Base-by-base conservation (phyloP, 1,139 yeast species). In the Taphrina populina region DNA sequence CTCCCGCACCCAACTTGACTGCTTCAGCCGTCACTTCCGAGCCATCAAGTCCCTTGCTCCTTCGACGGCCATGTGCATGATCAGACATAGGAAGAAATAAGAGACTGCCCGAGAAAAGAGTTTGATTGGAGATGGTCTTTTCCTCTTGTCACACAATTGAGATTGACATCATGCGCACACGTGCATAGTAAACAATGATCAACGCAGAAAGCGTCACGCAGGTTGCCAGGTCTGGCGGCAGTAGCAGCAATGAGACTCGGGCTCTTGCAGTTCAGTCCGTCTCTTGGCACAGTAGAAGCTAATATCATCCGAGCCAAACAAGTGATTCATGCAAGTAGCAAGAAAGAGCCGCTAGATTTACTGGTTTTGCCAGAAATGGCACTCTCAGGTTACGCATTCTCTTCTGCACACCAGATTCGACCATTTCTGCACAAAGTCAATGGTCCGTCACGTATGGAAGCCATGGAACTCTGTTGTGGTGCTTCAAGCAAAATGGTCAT, bases 291-390 rank as follows among this genome's bases (percentile, higher is more conserved):
- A n/a, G 24, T 58, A n/a, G 30, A 33, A n/a, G 24, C 30, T n/a
- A 58, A 56, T 40, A 15, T 35, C 11, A 41, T 17, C 13, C 37
- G 17, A n/a, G 55, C 44, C 13, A 29, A 21, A 10, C 20, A 19
- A 4, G 33, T 52, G 19, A 21, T 58, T 7, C 27, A 33, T 8
- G 29, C 30, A 15, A 37, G 29, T 7, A 21, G 40, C 26, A 27
- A 19, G 11, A 35, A 23, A n/a, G 21, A 19, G 10, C 30, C 36
- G 1, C 30, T 35, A 21, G 61, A 62, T 27, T 54, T 88, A 23
- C 68, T 88, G 4, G 78, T 90, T 1, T 74, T 90, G 13, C 95
- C 96, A 0, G 96, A 90, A 65, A 70, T 88, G 56, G 90, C 95
- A 0, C 71, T 90, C 21, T 84, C 95, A 0, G 96, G 96, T 1